These are phyloP conservation scores for Lathyrus tuberosus DNA, from an alignment of 306 rosid genomes.

Conservation along the genomic window DNA sequence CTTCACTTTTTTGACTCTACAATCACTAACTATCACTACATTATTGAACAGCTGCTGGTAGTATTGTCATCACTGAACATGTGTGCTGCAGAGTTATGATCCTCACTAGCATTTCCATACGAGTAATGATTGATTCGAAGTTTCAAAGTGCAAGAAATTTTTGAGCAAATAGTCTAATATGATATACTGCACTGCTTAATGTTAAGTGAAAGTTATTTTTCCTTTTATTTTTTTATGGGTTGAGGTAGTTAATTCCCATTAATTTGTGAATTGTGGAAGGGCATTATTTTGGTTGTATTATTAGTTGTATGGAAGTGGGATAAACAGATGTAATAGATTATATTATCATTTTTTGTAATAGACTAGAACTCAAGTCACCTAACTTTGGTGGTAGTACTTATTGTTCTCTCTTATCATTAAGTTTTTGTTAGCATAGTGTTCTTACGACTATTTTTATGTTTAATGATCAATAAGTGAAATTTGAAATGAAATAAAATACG, in stretches of 20 bases:
- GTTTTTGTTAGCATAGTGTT: neutral
- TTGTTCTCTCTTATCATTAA: neutral
- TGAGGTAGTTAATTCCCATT: conserved; percentile 30
- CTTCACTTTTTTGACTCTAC: too few relatives aligned
- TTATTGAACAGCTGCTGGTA: too few relatives aligned
- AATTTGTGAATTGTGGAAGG: conserved; percentile 36
- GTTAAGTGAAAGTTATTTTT: conserved; percentile 21
- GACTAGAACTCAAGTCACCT: conserved; percentile 14
- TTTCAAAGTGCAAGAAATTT: too few relatives aligned
- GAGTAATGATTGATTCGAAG: too few relatives aligned
- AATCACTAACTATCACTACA: too few relatives aligned
- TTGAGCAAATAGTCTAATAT: conserved; percentile 13
- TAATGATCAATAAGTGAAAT: neutral
- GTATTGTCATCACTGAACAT: too few relatives aligned
- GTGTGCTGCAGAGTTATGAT: too few relatives aligned
- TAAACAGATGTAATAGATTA: conserved; percentile 22
- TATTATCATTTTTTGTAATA: conserved; percentile 34
- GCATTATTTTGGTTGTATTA: conserved; percentile 39
- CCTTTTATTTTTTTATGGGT: neutral
- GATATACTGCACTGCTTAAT: conserved; percentile 29
- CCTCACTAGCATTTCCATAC: too few relatives aligned
- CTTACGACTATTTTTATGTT: neutral
- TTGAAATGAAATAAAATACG: neutral
- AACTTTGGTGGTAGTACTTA: conserved; percentile 21
- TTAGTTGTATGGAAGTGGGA: conserved; percentile 38